Evolutionary conservation across 2,329 filamentous ascomycete genomes (phyloP), one percentile per base, ranked within the genome.

Genomic region (Colletotrichum aenigma): DNA sequence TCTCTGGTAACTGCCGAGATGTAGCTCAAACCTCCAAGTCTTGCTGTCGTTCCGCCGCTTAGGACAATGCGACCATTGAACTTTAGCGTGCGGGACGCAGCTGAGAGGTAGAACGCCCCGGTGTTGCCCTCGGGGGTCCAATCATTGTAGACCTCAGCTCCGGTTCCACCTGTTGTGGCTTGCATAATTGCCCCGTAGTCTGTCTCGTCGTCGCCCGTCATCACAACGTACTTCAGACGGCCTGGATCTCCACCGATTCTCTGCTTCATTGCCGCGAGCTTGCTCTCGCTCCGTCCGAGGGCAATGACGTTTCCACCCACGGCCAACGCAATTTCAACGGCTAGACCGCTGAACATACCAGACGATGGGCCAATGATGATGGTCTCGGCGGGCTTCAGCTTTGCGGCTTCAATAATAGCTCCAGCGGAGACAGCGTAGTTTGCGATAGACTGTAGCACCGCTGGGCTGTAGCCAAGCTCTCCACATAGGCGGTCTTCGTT

Each of bases 291-390:
- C 10, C 89, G 81, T 0, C 89, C 88, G 76, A 90, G 83, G 0
- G 89, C 89, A 38, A 91, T 85, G 3, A 91, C 89, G 10, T 82
- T 83, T 3, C 88, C 89, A 0, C 89, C 90, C 80, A 91, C 85
- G 0, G 88, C 87, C 1, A 88, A 73, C 0, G 89, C 89, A 4
- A 89, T 81, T 9, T 85, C 78, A 1, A 90, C 88, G 0, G 84
- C 88, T 0, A 86, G 87, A 8, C 88, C 86, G 1, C 89, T 86
- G 77, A 87, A 91, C 0, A 79, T 78, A 0, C 89, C 89, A 0
- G 88, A 90, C 1, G 89, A 89, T 0, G 89, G 89, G 18, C 81
- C 81, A 0, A 91, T 79, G 38, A 91, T 81, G 30, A 91, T 81
- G 0, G 85, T 88, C 74, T 91, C 87, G 4, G 89, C 88, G 1